A percentile compares a stretch with the other conserved stretches of the same genome.
These are phyloP conservation scores for Xylariaceae sp. DNA, from an alignment of 2,329 filamentous ascomycete genomes.

Conservation along the genomic window DNA sequence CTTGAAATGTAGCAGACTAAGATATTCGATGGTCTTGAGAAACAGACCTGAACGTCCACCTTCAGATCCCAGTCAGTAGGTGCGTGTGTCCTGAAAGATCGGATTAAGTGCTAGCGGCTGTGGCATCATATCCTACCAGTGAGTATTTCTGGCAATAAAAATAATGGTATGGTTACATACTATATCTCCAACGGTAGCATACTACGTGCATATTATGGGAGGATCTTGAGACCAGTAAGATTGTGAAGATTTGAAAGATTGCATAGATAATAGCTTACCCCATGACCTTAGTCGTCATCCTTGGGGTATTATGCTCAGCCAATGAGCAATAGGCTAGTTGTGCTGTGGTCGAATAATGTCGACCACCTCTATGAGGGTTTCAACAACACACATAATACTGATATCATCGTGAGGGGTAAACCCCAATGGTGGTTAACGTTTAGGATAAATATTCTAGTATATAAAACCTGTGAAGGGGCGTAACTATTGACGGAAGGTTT, in stretches of 20 bases:
- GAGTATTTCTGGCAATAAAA: too few species aligned
- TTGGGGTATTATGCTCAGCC: slow-evolving; percentile 8
- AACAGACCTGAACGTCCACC: too few species aligned
- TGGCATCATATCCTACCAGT: neutral
- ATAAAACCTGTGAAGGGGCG: slow-evolving; percentile 15
- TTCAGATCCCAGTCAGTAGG: too few species aligned
- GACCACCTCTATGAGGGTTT: slow-evolving; percentile 24
- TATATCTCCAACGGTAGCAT: neutral
- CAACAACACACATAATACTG: slow-evolving; percentile 23
- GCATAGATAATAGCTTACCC: neutral
- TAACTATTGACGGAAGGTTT: neutral
- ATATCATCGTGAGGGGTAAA: slow-evolving; percentile 36
- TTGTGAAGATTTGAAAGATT: neutral
- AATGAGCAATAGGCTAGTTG: slow-evolving; percentile 16
- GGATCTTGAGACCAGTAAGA: neutral
- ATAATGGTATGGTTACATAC: neutral
- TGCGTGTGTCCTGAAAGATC: neutral
- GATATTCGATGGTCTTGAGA: too few species aligned
- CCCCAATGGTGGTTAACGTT: slow-evolving; percentile 8
- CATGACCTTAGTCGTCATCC: slow-evolving; percentile 12
- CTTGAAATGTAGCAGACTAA: too few species aligned
- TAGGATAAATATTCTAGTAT: slow-evolving; percentile 5
- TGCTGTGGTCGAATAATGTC: slow-evolving; percentile 11
- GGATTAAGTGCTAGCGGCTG: neutral
- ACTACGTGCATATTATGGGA: neutral